Conservation (phyloP, 176 grass and related monocot species). For the Aegilops bicornis region DNA sequence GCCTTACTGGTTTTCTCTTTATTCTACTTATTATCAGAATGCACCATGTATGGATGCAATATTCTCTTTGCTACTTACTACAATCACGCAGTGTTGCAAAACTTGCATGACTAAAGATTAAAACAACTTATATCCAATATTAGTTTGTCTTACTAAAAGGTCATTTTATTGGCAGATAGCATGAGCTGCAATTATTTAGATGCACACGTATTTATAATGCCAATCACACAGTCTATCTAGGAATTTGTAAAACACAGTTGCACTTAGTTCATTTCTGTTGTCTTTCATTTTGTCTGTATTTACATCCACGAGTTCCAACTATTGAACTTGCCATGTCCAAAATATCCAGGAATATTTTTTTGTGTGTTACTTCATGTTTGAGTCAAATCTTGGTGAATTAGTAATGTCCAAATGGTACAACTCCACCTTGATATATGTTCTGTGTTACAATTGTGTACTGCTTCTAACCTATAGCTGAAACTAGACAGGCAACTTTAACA, state of each 20-base stretch:
- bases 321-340: not conserved
- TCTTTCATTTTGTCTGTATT: not conserved
- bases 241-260: not conserved
- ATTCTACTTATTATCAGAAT: not conserved
- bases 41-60: not conserved
- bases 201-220: not conserved
- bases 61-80: not conserved
- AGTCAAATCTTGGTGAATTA: not conserved
- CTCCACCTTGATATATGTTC: not conserved
- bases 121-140: not conserved
- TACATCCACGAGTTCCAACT: not conserved
- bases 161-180: not conserved
- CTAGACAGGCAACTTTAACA: slow-evolving; percentile 71
- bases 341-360: not conserved
- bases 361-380: not conserved
- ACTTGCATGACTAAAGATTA: not conserved
- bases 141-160: not conserved
- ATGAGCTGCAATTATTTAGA: not conserved
- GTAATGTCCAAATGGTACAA: not conserved
- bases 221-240: not conserved
- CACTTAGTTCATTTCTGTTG: not conserved
- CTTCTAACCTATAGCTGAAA: slow-evolving; percentile 27
- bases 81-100: not conserved
- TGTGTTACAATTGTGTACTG: not conserved
- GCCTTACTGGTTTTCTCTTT: not conserved